Base-by-base conservation (phyloP, 1,284 basidiomycete species). In the Vanrija sp. region DNA sequence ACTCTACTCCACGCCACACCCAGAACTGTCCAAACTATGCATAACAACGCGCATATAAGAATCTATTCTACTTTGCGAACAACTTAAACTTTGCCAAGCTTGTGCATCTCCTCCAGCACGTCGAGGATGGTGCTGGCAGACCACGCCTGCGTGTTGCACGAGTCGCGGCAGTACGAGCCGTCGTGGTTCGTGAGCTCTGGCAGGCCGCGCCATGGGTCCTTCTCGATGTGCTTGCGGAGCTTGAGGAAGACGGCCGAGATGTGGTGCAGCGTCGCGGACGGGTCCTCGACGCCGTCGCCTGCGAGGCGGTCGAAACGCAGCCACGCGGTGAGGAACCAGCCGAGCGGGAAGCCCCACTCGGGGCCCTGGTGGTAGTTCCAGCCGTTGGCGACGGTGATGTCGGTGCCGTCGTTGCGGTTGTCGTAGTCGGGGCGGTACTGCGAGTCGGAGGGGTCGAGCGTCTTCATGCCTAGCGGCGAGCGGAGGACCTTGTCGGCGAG, bases 301-400 rank as follows among this genome's bases (percentile, higher is more conserved):
- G 68, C 74, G n/a, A 71, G 48, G 26, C 63, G 83, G 68, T 95
- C 89, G 72, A 96, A 96, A 69, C 88, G 77, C 49, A 96, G 82
- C 76, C 91, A 95, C 0, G 95, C 93, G 49, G 90, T 86, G 62
- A 98, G 78, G 82, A 96, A 98, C 80, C 92, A 98, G 10, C 95
- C 95, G 49, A 91, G 79, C 10, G 92, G 91, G 89, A 91, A 94
- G 14, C 86, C 88, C 92, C 91, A 96, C 74, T 94, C 90, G 1
- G 79, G 79, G 18, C 80, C 80, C 68, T 81, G 80, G 66, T 81
- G 80, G 64, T 81, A 79, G 77, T 96, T 97, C 78, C 89, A 80
- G 4, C 94, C 94, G 72, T 96, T 95, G 7, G 94, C 92, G 48
- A 92, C 78, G 5, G 85, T 79, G 55, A 83, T 78, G 69, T 97